These are phyloP conservation scores for Penicillium glabrum DNA, from an alignment of 2,329 filamentous ascomycete species.

Conservation along the genomic window DNA sequence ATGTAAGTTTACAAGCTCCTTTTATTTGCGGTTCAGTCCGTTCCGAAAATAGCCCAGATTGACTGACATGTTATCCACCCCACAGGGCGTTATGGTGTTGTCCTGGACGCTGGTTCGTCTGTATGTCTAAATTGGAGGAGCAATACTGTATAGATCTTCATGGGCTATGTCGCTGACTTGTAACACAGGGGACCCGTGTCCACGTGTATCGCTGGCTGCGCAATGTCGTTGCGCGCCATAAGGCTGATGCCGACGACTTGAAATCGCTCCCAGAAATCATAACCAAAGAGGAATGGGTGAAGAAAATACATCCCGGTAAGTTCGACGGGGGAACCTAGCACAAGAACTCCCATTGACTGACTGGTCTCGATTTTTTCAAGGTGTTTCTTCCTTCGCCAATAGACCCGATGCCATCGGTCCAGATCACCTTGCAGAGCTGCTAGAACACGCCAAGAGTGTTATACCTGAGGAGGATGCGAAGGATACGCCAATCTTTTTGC, in stretches of 20 bases:
- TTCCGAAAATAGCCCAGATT: background rate
- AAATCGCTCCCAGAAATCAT: constrained; percentile 74
- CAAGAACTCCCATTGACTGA: background rate
- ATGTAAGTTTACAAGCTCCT: constrained; percentile 30
- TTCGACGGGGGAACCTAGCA: background rate
- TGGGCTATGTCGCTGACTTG: constrained; percentile 6
- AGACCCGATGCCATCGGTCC: constrained; percentile 73
- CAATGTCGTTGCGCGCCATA: constrained; percentile 63
- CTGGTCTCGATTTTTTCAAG: constrained; percentile 31
- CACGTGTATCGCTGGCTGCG: constrained; percentile 95
- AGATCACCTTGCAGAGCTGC: constrained; percentile 75
- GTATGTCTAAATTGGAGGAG: constrained; percentile 40
- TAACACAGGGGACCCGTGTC: constrained; percentile 73
- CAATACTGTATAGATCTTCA: background rate
- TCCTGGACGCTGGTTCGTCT: constrained; percentile 96
- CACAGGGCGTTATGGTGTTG: constrained; percentile 76
- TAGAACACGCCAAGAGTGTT: constrained; percentile 77
- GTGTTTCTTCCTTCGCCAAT: constrained; percentile 83
- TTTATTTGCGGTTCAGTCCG: background rate
- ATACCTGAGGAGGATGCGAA: constrained; percentile 74
- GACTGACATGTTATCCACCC: constrained; percentile 3
- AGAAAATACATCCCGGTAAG: constrained; percentile 86
- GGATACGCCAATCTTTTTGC: constrained; percentile 88
- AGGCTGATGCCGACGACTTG: constrained; percentile 60
- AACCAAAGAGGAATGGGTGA: constrained; percentile 83